Percentiles rank a stretch among this genome's conserved stretches.
phyloP scores from a whole-genome alignment of 495 filamentous ascomycete species.

The Penicillium roqueforti region DNA sequence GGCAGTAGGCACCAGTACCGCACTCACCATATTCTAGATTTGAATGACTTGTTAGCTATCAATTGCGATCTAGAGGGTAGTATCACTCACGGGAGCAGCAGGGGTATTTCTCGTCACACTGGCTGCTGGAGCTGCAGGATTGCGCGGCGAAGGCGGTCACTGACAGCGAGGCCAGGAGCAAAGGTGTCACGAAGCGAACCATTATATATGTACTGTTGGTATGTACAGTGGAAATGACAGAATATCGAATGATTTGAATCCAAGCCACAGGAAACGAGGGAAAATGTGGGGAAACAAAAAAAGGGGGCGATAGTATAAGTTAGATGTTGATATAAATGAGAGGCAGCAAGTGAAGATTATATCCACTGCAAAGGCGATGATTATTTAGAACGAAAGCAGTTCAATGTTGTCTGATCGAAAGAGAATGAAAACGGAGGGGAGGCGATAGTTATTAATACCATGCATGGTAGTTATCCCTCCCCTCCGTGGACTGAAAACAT shows the following conservation, averaged over 20 bases:
- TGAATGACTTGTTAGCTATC: constrained; percentile 45
- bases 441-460: constrained; percentile 7
- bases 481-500: not conserved
- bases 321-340: not conserved
- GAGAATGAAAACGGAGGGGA: constrained; percentile 4
- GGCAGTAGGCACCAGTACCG: constrained; percentile 88
- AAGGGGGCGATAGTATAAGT: not conserved
- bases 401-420: not conserved
- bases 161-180: constrained; percentile 35
- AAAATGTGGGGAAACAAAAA: not conserved
- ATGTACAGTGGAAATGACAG: constrained; percentile 12
- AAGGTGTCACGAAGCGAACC: constrained; percentile 33
- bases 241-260: constrained; percentile 14
- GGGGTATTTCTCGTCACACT: constrained; percentile 63
- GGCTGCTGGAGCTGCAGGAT: constrained; percentile 53
- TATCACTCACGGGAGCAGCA: constrained; percentile 86
- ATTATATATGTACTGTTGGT: constrained; percentile 24
- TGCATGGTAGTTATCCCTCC: not conserved
- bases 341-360: constrained; percentile 5
- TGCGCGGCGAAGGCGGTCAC: constrained; percentile 35
- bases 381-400: constrained; percentile 1
- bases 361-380: constrained; percentile 1
- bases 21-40: constrained; percentile 96
- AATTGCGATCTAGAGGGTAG: constrained; percentile 1
- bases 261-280: constrained; percentile 10